Evolutionary conservation across 345 rosid species (phyloP), one percentile per base, ranked within the genome.

Genomic region (Populus pruinosa): DNA sequence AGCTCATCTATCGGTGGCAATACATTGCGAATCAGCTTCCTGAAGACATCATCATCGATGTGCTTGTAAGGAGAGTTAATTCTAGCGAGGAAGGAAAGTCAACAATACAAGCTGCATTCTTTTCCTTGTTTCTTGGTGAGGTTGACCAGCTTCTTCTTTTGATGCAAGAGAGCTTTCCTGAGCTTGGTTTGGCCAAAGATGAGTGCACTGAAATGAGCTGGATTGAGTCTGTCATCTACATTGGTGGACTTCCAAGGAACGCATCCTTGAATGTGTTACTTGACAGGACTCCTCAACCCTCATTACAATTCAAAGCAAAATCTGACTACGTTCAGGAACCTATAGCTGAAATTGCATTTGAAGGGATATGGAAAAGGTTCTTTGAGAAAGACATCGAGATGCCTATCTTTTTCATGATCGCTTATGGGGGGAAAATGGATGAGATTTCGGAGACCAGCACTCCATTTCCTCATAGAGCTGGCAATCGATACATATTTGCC

Each of bases 341-440:
- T 17, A 88, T 93, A 61, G 50, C 83, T 0, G 84, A 69, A 70
- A 47, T 73, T 1, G 85, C 75, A 18, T 65, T 93, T 41, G 81
- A 81, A 38, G 74, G 81, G 63, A 21, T 93, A 8, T 91, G 89
- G 88, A 73, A 86, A n/a, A 87, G 72, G 80, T 75, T 90, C 92
- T 41, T 10, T 10, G 13, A 41, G 44, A 10, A 41, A 41, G 44
- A 41, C 44, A 80, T 86, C 0, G 64, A 62, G 29, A 9, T 85
- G 27, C 49, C 68, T 0, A 88, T 87, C 0, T 27, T 89, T 67
- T 82, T 80, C 11, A 86, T 80, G 72, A 86, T 79, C 47, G 87
- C 96, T 0, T 88, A 91, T 13, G 96, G 93, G 3, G 93, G 96
- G 1, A 87, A 77, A 75, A 91, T 90, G 96, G 49, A 59, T 10